A percentile compares a stretch with the other conserved stretches of the same genome.
Evolutionary conservation across 208 protist species (phyloP).

Genomic region (Naegleria lovaniensis): DNA sequence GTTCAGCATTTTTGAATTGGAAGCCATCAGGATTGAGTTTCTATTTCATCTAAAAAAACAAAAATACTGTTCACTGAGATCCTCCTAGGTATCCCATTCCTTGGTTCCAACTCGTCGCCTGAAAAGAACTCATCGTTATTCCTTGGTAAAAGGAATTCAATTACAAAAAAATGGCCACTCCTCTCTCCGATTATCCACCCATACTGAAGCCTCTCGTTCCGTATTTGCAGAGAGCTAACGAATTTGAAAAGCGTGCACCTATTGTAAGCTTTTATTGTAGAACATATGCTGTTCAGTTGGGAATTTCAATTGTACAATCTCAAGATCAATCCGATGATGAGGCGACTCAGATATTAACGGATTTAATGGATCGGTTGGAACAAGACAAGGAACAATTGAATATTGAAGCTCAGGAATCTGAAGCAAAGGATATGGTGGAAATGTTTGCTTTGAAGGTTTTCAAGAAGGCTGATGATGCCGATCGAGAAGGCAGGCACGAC

Average conservation of each 20-base stretch:
- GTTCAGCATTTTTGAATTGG: too few species aligned
- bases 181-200: background rate
- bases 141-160: too few species aligned
- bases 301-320: conserved; percentile 29
- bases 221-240: conserved; percentile 34
- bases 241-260: conserved; percentile 33
- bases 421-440: conserved; percentile 17
- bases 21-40: too few species aligned
- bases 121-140: too few species aligned
- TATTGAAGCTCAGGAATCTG: background rate
- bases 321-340: conserved; percentile 30
- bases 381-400: conserved; percentile 33
- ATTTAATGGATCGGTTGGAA: conserved; percentile 38
- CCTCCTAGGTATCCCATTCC: too few species aligned
- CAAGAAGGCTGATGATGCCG: conserved; percentile 27
- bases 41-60: too few species aligned
- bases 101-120: too few species aligned
- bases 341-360: conserved; percentile 29
- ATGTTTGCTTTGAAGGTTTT: conserved; percentile 29
- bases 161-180: background rate
- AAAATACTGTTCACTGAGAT: too few species aligned
- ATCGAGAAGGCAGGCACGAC: background rate
- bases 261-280: conserved; percentile 38
- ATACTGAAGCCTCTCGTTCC: conserved; percentile 30
- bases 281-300: conserved; percentile 37